Evolutionary conservation across 2,329 filamentous ascomycete genomes (phyloP).

Genomic region (Fusarium pilosicola): DNA sequence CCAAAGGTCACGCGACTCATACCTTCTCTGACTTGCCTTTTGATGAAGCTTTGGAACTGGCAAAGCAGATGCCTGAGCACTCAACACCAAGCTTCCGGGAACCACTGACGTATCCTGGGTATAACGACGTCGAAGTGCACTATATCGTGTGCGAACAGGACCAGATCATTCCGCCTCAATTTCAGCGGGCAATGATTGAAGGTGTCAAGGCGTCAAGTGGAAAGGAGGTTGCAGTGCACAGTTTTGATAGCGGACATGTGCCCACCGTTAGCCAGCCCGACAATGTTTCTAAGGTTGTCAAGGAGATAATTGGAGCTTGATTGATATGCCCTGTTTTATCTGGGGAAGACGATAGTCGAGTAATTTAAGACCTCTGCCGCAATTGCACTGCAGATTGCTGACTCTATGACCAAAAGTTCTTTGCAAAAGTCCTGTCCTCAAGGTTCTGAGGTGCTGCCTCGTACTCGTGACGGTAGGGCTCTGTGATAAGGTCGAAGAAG

Average conservation of each 20-base stretch:
- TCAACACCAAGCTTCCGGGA: slow-evolving; percentile 28
- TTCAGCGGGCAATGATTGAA: slow-evolving; percentile 20
- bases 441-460: not conserved
- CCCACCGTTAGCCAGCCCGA: slow-evolving; percentile 13
- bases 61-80: slow-evolving; percentile 17
- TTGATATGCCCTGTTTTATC: rapidly evolving
- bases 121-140: slow-evolving; percentile 28
- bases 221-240: not conserved
- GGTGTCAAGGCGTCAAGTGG: not conserved
- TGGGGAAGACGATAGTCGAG: rapidly evolving
- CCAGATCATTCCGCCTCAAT: not conserved
- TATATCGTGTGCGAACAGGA: slow-evolving; percentile 29
- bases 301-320: slow-evolving; percentile 1
- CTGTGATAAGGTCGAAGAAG: not conserved
- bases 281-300: not conserved
- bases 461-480: not conserved
- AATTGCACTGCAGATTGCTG: rapidly evolving
- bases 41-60: slow-evolving; percentile 1
- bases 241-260: not conserved
- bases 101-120: slow-evolving; percentile 23
- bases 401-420: not conserved
- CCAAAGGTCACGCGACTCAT: not conserved
- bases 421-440: not conserved
- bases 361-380: rapidly evolving
- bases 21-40: slow-evolving; percentile 22